These are phyloP conservation scores for Xylariaceae sp. DNA, from an alignment of 2,329 filamentous ascomycete genomes.

Conservation along the genomic window DNA sequence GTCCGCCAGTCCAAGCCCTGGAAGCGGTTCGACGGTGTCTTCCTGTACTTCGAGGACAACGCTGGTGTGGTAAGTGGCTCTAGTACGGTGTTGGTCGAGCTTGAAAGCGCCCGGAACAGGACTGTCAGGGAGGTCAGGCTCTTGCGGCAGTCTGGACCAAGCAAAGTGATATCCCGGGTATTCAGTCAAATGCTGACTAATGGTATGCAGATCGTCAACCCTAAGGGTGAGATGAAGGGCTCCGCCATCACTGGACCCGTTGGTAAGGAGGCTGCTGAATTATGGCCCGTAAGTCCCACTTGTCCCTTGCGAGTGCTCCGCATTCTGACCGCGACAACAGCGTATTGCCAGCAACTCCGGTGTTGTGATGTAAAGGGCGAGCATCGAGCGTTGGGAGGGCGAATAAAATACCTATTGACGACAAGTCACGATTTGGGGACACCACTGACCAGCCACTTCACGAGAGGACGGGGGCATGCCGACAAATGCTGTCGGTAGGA, in stretches of 20 bases:
- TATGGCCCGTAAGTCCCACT: constrained; percentile 72
- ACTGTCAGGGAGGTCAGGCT: too few relatives aligned
- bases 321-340: constrained; percentile 39
- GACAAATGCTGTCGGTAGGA: constrained; percentile 26
- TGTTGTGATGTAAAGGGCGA: constrained; percentile 89
- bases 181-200: constrained; percentile 36
- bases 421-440: constrained; percentile 22
- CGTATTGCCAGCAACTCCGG: constrained; percentile 99
- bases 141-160: too few relatives aligned
- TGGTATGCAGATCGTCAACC: constrained; percentile 81
- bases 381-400: constrained; percentile 15
- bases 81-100: too few relatives aligned
- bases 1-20: constrained; percentile 99
- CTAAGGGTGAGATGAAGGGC: constrained; percentile 99
- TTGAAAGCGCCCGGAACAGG: too few relatives aligned
- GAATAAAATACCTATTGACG: constrained; percentile 17
- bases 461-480: constrained; percentile 8
- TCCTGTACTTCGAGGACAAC: constrained; percentile 99
- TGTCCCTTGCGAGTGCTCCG: background rate
- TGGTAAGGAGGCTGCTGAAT: constrained; percentile 98
- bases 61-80: constrained; percentile 86
- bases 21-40: constrained; percentile 97
- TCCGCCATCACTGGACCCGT: constrained; percentile 98
- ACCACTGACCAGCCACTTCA: constrained; percentile 17
- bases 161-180: too few relatives aligned